Evolutionary conservation across 495 filamentous ascomycete genomes (phyloP).

Genomic region (Aspergillus ellipticus): DNA sequence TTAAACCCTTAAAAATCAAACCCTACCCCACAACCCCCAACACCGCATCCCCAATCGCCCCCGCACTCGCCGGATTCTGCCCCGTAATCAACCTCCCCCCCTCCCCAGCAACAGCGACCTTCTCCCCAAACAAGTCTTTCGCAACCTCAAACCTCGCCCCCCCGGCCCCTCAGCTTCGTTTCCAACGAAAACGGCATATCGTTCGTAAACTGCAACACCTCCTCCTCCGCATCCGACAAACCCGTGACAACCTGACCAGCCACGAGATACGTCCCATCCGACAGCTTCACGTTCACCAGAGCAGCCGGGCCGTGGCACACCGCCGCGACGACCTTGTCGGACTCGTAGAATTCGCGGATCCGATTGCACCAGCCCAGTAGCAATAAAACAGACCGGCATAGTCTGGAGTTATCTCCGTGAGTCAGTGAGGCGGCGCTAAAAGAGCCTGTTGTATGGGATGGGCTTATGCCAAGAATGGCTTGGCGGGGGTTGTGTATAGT

Average conservation of each 20-base stretch:
- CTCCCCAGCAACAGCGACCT: constrained; percentile 47
- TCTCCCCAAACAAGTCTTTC: constrained; percentile 41
- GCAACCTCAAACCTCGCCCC: constrained; percentile 46
- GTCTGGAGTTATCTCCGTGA: no score
- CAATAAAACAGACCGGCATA: no score
- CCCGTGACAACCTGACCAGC: constrained; percentile 50
- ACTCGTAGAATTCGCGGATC: neutral
- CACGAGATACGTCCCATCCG: constrained; percentile 41
- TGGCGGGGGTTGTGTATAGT: no score
- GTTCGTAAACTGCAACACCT: constrained; percentile 30
- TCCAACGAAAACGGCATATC: constrained; percentile 58
- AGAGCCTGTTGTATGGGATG: no score
- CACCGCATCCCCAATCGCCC: constrained; percentile 41
- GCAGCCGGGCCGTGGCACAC: constrained; percentile 60
- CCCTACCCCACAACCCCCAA: constrained; percentile 11
- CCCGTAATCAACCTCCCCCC: constrained; percentile 58
- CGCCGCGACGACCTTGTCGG: constrained; percentile 52
- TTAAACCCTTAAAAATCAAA: no score
- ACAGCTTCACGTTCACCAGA: constrained; percentile 48
- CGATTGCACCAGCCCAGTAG: no score
- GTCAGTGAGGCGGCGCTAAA: no score
- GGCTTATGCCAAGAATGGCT: no score
- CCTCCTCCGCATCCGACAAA: constrained; percentile 60
- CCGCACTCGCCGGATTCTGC: constrained; percentile 60
- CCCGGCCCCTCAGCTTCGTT: constrained; percentile 42